These are phyloP conservation scores for Cyanophora paradoxa DNA, from an alignment of 78 protist species.

Conservation along the genomic window DNA sequence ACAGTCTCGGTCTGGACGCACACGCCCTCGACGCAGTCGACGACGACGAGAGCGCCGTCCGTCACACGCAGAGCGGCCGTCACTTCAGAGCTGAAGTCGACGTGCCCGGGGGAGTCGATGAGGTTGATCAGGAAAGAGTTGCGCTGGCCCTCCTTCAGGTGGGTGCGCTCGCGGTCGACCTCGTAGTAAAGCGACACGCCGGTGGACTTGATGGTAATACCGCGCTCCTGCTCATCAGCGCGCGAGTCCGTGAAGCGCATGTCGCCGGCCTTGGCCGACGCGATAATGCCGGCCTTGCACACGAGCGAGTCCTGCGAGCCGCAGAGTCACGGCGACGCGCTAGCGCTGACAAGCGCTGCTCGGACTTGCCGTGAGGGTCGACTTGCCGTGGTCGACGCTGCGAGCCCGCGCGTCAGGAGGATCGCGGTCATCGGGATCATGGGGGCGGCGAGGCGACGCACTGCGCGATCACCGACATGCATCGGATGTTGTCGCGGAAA, in stretches of 20 bases:
- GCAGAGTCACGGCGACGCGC: too few species aligned
- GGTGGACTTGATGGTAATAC: slow-evolving; percentile 99
- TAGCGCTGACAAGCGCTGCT: too few species aligned
- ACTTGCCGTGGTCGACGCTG: slow-evolving; percentile 93
- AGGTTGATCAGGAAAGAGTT: slow-evolving; percentile 88
- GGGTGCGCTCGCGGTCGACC: slow-evolving; percentile 16
- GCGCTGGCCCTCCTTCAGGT: background rate
- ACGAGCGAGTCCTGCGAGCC: slow-evolving; percentile 98
- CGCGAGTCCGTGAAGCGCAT: slow-evolving; percentile 94
- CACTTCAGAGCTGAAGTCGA: slow-evolving; percentile 97
- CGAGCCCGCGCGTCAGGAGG: too few species aligned
- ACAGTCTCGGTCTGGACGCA: slow-evolving; percentile 99
- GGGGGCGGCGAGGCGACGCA: too few species aligned
- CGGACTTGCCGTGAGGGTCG: slow-evolving; percentile 97
- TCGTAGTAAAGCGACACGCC: slow-evolving; percentile 90
- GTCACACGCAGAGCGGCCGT: slow-evolving; percentile 99
- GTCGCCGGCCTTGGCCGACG: slow-evolving; percentile 89
- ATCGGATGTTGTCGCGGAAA: slow-evolving; percentile 82
- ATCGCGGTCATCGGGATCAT: too few species aligned
- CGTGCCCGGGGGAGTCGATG: slow-evolving; percentile 97
- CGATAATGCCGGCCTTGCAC: slow-evolving; percentile 96
- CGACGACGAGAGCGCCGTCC: slow-evolving; percentile 99
- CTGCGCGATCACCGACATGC: slow-evolving; percentile 96
- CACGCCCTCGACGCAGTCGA: slow-evolving; percentile 98
- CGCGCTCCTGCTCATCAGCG: slow-evolving; percentile 94